Evolutionary conservation across 2,329 filamentous ascomycete species (phyloP).

Genomic region (Penicillium sp.): DNA sequence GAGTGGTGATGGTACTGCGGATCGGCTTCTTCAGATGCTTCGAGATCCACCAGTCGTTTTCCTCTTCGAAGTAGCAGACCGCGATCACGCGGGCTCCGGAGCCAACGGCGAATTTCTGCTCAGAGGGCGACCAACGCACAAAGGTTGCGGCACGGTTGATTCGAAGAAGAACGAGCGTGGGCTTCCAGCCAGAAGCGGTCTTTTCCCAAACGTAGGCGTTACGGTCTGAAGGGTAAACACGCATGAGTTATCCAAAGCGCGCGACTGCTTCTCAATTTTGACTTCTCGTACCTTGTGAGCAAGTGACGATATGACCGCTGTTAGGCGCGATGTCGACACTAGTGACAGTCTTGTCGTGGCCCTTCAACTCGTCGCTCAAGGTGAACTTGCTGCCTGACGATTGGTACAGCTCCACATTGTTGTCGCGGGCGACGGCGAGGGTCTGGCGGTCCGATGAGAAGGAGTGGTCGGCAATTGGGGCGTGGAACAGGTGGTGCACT

Average conservation of each 20-base stretch:
- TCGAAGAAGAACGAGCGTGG: conserved; percentile 89
- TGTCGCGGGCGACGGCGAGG: conserved; percentile 86
- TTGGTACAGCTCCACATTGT: conserved; percentile 80
- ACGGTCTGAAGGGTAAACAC: conserved; percentile 57
- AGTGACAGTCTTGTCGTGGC: conserved; percentile 95
- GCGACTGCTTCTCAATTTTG: neutral
- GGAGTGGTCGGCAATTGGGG: conserved; percentile 93
- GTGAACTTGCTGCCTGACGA: conserved; percentile 67
- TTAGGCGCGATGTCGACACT: conserved; percentile 90
- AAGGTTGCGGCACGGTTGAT: conserved; percentile 96
- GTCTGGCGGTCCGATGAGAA: conserved; percentile 89
- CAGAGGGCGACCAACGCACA: conserved; percentile 93
- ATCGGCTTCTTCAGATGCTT: conserved; percentile 99
- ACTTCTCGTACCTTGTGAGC: conserved; percentile 68
- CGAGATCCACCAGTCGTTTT: conserved; percentile 99
- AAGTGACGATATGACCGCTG: conserved; percentile 91
- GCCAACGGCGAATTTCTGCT: conserved; percentile 95
- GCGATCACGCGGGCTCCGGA: conserved; percentile 93
- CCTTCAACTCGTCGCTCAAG: conserved; percentile 86
- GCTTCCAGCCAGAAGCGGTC: conserved; percentile 88
- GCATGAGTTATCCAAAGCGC: neutral
- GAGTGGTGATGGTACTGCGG: conserved; percentile 88
- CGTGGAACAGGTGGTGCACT: conserved; percentile 94
- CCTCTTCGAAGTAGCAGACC: conserved; percentile 97
- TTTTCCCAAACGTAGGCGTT: conserved; percentile 98